These are phyloP conservation scores for Fusarium sp. DNA, from an alignment of 2,329 filamentous ascomycete species.

Conservation along the genomic window DNA sequence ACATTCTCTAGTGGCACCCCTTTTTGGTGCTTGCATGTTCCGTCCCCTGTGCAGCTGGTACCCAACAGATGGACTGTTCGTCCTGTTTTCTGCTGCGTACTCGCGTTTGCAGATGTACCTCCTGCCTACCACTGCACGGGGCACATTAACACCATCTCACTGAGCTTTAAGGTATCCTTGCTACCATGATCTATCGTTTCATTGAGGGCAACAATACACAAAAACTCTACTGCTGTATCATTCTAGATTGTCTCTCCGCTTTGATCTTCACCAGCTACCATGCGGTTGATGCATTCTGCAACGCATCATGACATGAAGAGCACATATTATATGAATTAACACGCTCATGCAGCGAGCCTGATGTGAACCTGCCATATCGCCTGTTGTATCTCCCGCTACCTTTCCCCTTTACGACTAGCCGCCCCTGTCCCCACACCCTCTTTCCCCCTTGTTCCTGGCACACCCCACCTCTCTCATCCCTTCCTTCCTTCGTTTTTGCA, in stretches of 20 bases:
- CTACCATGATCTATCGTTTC: slow-evolving; percentile 30
- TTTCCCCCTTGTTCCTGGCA: slow-evolving; percentile 28
- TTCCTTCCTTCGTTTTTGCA: slow-evolving; percentile 28
- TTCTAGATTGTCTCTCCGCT: background rate
- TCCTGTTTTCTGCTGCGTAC: slow-evolving; percentile 34
- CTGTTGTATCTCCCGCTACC: slow-evolving; percentile 12
- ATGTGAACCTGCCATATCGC: slow-evolving; percentile 8
- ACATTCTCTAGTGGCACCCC: slow-evolving; percentile 31
- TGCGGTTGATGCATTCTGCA: no score
- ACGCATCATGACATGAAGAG: background rate
- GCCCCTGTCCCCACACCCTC: slow-evolving; percentile 25
- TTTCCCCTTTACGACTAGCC: slow-evolving; percentile 31
- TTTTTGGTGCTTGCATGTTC: slow-evolving; percentile 3
- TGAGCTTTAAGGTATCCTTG: slow-evolving; percentile 27
- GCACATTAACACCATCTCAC: slow-evolving; percentile 3
- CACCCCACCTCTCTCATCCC: slow-evolving; percentile 40
- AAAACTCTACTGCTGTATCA: background rate
- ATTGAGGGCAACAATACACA: background rate
- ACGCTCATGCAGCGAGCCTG: background rate
- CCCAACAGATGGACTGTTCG: slow-evolving; percentile 36
- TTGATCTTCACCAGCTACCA: background rate
- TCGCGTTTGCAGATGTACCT: slow-evolving; percentile 6
- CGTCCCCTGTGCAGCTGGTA: slow-evolving; percentile 34
- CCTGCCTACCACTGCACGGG: slow-evolving; percentile 6
- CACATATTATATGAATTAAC: background rate